Evolutionary conservation across 2,329 filamentous ascomycete species (phyloP), one percentile per base, ranked within the genome.

Genomic region (Cercospora janseana): DNA sequence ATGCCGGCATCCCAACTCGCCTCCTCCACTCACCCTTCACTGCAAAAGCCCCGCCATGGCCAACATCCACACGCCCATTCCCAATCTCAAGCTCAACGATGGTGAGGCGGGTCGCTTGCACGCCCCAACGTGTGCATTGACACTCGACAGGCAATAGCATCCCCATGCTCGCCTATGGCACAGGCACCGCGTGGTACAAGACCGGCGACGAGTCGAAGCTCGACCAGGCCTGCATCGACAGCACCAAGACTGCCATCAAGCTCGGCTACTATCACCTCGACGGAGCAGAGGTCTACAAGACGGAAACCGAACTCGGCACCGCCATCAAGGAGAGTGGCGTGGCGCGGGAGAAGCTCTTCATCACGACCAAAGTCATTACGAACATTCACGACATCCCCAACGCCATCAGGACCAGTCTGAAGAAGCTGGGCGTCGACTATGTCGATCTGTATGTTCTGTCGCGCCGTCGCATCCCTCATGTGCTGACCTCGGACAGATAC

Each of bases 181-280:
- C 87, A 3, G 86, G 87, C 32, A 88, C 86, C 0, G 84, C 85
- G 18, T 83, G 75, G 69, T 87, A 79, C 65, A 79, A 79, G 59
- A 65, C 65, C 3, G 69, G 71, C 2, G 69, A 75, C 6, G 73
- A 76, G 52, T 65, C 67, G 40, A 70, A 76, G 38, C 70, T 83
- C 32, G 82, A 88, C 57, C 70, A 81, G 49, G 72, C 75, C 4
- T 71, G 77, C 42, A 72, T 83, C 10, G 79, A 83, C 44, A 69
- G 71, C 1, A 72, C 78, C 35, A 79, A 85, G 49, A 76, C 71
- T 56, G 86, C 87, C 24, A 84, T 89, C 60, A 77, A 79, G 47
- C 68, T 80, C n/a, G 86, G 85, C 18, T 90, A 83, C 67, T 76
- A 77, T 51, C 86, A 91, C 63, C 75, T 91, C 3, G 87, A 92